A percentile compares a stretch with the other conserved stretches of the same genome.
These are phyloP conservation scores for Hemisphaericaspora xylanilytica DNA, from an alignment of 1,139 yeast genomes.

Conservation along the genomic window DNA sequence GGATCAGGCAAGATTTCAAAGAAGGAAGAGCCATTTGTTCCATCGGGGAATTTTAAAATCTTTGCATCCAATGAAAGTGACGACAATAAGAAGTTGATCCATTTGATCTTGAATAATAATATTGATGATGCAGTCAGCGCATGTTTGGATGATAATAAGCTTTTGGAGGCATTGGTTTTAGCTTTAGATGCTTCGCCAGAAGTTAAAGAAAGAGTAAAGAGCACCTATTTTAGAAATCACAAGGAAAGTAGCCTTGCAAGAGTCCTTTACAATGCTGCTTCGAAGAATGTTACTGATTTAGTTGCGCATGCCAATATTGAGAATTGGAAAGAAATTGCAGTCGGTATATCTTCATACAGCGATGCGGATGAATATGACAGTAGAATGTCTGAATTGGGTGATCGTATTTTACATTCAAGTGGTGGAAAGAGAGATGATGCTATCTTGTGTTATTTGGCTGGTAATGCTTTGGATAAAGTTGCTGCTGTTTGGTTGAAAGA, in stretches of 20 bases:
- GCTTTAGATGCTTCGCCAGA: constrained; percentile 69
- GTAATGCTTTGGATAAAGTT: constrained; percentile 75
- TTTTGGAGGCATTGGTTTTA: constrained; percentile 78
- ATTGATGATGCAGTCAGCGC: constrained; percentile 64
- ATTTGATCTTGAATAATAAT: constrained; percentile 62
- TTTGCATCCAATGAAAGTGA: constrained; percentile 21
- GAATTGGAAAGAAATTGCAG: constrained; percentile 84
- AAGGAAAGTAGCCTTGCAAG: constrained; percentile 66
- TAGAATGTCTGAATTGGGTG: constrained; percentile 70
- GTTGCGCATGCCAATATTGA: constrained; percentile 73
- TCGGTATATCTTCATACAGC: constrained; percentile 61
- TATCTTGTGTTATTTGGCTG: constrained; percentile 74
- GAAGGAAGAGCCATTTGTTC: constrained; percentile 27
- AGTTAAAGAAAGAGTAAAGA: constrained; percentile 64
- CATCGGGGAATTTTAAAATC: constrained; percentile 47
- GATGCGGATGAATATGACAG: constrained; percentile 48
- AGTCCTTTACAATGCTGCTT: constrained; percentile 63
- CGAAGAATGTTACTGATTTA: constrained; percentile 63
- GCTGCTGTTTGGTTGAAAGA: constrained; percentile 84
- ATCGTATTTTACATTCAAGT: constrained; percentile 45
- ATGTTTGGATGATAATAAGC: constrained; percentile 61
- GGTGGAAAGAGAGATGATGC: constrained; percentile 61
- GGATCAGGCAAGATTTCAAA: constrained; percentile 27
- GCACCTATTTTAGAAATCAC: constrained; percentile 63
- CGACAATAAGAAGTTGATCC: constrained; percentile 46